Conservation (phyloP, 176 grass and related monocot species). For the Oryza glumipatula region DNA sequence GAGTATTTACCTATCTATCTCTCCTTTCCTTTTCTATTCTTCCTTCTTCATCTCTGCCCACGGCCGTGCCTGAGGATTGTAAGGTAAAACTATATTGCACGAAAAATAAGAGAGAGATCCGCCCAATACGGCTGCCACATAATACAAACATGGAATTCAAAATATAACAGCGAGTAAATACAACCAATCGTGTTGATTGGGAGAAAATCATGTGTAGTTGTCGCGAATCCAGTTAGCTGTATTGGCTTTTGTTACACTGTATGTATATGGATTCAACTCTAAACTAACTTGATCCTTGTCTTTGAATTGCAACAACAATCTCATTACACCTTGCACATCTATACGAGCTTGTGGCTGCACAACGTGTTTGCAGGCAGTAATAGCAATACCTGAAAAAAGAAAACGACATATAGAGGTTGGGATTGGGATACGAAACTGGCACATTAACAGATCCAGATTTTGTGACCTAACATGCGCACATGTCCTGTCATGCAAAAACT, state of each 20-base stretch:
- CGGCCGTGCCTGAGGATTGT: too few species aligned
- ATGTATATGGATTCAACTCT: constrained; percentile 12
- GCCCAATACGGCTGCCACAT: too few species aligned
- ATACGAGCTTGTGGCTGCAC: constrained; percentile 59
- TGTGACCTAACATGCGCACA: background rate
- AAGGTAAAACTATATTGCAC: too few species aligned
- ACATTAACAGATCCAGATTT: background rate
- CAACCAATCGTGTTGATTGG: constrained; percentile 5
- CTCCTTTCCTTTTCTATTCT: too few species aligned
- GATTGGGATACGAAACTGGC: background rate
- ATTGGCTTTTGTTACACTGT: background rate
- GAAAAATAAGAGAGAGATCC: too few species aligned
- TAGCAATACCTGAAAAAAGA: constrained; percentile 83
- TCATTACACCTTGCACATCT: constrained; percentile 77
- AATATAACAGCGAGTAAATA: background rate
- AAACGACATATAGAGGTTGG: background rate
- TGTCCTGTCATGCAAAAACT: background rate
- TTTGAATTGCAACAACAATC: constrained; percentile 72
- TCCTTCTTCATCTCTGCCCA: too few species aligned
- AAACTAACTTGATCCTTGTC: constrained; percentile 66
- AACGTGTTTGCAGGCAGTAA: constrained; percentile 85
- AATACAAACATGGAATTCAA: background rate
- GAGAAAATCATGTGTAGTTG: background rate
- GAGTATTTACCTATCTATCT: too few species aligned
- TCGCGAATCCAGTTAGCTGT: background rate